Evolutionary conservation across 2,329 filamentous ascomycete species (phyloP).

Genomic region (Mollisia scopiformis): DNA sequence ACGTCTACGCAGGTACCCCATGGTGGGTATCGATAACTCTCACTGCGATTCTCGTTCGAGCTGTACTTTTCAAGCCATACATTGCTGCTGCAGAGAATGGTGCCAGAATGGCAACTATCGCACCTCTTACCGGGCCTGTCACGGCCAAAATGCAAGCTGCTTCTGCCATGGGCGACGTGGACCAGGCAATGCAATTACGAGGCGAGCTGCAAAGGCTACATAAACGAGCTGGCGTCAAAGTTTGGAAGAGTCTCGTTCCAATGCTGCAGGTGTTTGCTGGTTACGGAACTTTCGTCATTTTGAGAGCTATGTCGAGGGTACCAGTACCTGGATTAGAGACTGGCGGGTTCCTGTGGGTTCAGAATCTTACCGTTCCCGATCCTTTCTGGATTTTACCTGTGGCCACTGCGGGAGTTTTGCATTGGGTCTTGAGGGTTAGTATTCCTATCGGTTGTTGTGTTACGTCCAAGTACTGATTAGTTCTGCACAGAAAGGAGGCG

Average conservation of each 20-base stretch:
- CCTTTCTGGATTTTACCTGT: slow-evolving; percentile 77
- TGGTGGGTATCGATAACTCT: slow-evolving; percentile 80
- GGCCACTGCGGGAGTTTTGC: slow-evolving; percentile 60
- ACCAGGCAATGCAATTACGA: slow-evolving; percentile 48
- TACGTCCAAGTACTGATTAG: slow-evolving; percentile 1
- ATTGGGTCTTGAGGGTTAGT: slow-evolving; percentile 41
- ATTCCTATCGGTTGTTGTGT: background rate
- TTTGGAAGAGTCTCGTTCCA: slow-evolving; percentile 54
- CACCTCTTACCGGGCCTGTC: slow-evolving; percentile 58
- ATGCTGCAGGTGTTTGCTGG: slow-evolving; percentile 71
- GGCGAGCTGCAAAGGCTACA: slow-evolving; percentile 54
- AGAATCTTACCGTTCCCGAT: slow-evolving; percentile 75
- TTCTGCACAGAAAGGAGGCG: slow-evolving; percentile 48
- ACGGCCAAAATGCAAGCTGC: slow-evolving; percentile 53
- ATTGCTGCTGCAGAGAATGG: slow-evolving; percentile 62
- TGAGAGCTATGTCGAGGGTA: slow-evolving; percentile 73
- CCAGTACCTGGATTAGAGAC: slow-evolving; percentile 79
- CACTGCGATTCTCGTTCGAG: slow-evolving; percentile 67
- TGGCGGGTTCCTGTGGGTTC: slow-evolving; percentile 77
- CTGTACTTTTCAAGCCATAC: slow-evolving; percentile 67
- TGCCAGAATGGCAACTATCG: slow-evolving; percentile 64
- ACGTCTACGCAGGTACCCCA: slow-evolving; percentile 73
- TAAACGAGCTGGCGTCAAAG: slow-evolving; percentile 56
- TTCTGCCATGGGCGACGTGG: slow-evolving; percentile 45
- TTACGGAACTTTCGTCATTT: slow-evolving; percentile 78